These are phyloP conservation scores for Kuraishia cidri DNA, from an alignment of 805 yeast species.

Conservation along the genomic window DNA sequence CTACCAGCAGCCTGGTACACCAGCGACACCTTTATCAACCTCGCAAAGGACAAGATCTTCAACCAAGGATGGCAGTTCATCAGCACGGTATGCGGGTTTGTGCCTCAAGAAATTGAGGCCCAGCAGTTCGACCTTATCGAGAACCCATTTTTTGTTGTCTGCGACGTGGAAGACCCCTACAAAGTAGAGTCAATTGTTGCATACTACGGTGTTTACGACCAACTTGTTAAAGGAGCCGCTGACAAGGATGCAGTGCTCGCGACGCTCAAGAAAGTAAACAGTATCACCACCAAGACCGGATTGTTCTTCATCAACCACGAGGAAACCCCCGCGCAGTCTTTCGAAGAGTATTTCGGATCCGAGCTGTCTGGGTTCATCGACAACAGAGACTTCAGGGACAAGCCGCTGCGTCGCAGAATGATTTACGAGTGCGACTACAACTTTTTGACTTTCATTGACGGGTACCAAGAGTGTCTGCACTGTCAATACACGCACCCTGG, in stretches of 20 bases:
- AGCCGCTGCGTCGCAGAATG: slow-evolving; percentile 11
- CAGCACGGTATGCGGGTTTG: slow-evolving; percentile 7
- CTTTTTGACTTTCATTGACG: slow-evolving; percentile 15
- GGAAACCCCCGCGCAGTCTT: slow-evolving; percentile 7
- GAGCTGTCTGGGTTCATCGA: slow-evolving; percentile 12
- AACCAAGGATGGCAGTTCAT: slow-evolving; percentile 20
- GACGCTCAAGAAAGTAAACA: slow-evolving; percentile 11
- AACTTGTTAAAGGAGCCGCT: slow-evolving; percentile 6
- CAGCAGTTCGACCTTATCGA: slow-evolving; percentile 14
- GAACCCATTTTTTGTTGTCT: slow-evolving; percentile 17
- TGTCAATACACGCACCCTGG: slow-evolving; percentile 18
- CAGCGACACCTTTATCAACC: slow-evolving; percentile 13
- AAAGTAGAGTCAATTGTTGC: slow-evolving; percentile 7
- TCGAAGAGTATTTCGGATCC: slow-evolving; percentile 11
- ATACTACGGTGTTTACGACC: slow-evolving; percentile 15
- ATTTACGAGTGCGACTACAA: slow-evolving; percentile 16
- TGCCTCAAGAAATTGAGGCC: slow-evolving; percentile 10
- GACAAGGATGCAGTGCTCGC: slow-evolving; percentile 7
- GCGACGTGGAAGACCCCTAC: slow-evolving; percentile 13
- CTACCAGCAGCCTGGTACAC: slow-evolving; percentile 18
- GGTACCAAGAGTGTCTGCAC: slow-evolving; percentile 19
- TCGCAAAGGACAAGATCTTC: slow-evolving; percentile 11
- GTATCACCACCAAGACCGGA: slow-evolving; percentile 13
- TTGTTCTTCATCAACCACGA: slow-evolving; percentile 17
- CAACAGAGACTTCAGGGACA: slow-evolving; percentile 10